Percentiles rank a stretch among this genome's conserved stretches.
These are phyloP conservation scores for Carex kokanica DNA, from an alignment of 176 grass and related monocot species.

Conservation along the genomic window DNA sequence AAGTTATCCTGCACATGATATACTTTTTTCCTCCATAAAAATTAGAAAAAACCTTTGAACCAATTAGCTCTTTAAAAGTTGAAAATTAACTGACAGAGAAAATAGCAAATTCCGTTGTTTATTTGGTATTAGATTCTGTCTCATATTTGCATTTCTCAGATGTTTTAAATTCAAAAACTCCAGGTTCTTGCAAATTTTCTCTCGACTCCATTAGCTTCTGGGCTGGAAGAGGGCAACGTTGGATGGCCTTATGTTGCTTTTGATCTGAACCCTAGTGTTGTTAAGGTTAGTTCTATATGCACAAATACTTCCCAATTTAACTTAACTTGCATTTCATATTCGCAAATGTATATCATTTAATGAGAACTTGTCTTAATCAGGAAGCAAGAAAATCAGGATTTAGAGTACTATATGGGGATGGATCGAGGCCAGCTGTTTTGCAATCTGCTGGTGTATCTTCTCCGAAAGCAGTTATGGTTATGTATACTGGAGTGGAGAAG, in stretches of 20 bases:
- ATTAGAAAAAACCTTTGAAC: background rate
- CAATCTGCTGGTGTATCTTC: constrained; percentile 93
- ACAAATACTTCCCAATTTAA: background rate
- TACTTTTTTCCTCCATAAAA: background rate
- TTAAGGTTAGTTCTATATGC: constrained; percentile 57
- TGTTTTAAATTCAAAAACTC: constrained; percentile 16
- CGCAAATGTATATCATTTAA: background rate
- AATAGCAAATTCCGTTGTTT: background rate
- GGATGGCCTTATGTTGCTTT: constrained; percentile 91
- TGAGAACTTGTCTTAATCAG: constrained; percentile 29
- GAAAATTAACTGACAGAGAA: constrained; percentile 10
- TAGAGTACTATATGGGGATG: constrained; percentile 77
- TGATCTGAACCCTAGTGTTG: constrained; percentile 85
- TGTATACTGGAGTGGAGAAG: constrained; percentile 76
- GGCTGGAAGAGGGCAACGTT: constrained; percentile 40
- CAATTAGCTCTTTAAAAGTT: constrained; percentile 2
- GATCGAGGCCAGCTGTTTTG: constrained; percentile 83
- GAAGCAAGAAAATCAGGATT: constrained; percentile 78
- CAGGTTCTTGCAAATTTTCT: constrained; percentile 95
- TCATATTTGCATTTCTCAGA: background rate
- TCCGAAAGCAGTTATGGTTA: constrained; percentile 96
- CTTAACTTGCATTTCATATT: background rate
- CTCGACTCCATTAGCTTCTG: constrained; percentile 78
- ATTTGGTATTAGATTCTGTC: background rate
- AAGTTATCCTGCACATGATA: background rate